Evolutionary conservation across 768 basidiomycete species (phyloP).

Genomic region (Porpolomopsis calyptriformis): DNA sequence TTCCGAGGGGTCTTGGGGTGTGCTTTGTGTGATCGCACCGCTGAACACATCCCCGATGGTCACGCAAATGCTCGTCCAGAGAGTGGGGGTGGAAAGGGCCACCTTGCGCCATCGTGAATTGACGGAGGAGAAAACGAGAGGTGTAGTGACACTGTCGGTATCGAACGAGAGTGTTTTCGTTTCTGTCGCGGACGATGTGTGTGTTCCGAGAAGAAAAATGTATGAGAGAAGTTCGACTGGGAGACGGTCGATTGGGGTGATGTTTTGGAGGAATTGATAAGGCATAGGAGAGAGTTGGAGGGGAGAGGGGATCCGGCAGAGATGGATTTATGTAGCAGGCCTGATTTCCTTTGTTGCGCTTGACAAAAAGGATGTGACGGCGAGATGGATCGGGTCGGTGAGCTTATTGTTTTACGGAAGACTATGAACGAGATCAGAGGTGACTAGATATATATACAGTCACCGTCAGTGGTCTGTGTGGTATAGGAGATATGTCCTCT

Average conservation of each 20-base stretch:
- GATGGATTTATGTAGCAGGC: too few relatives aligned
- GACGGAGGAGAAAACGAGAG: slow-evolving; percentile 38
- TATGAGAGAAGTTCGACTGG: slow-evolving; percentile 49
- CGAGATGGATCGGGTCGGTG: too few relatives aligned
- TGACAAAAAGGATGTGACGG: too few relatives aligned
- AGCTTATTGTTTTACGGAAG: too few relatives aligned
- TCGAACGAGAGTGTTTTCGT: slow-evolving; percentile 25
- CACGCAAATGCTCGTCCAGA: slow-evolving; percentile 49
- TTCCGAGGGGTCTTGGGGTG: background rate
- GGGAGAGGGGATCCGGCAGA: too few relatives aligned
- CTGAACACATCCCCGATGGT: slow-evolving; percentile 28
- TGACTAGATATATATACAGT: too few relatives aligned
- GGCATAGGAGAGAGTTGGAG: too few relatives aligned
- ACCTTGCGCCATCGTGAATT: slow-evolving; percentile 43
- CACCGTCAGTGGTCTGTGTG: too few relatives aligned
- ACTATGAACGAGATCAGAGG: too few relatives aligned
- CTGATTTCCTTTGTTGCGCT: too few relatives aligned
- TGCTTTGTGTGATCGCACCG: slow-evolving; percentile 2
- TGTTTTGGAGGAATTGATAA: background rate
- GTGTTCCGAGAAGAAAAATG: slow-evolving; percentile 41
- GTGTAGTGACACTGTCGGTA: slow-evolving; percentile 31
- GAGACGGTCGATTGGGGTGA: slow-evolving; percentile 30
- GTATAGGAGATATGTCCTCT: too few relatives aligned
- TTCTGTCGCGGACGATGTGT: slow-evolving; percentile 17
- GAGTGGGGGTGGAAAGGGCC: slow-evolving; percentile 34